Conservation (phyloP, 257 asterid genomes). For the Solanum piurae region DNA sequence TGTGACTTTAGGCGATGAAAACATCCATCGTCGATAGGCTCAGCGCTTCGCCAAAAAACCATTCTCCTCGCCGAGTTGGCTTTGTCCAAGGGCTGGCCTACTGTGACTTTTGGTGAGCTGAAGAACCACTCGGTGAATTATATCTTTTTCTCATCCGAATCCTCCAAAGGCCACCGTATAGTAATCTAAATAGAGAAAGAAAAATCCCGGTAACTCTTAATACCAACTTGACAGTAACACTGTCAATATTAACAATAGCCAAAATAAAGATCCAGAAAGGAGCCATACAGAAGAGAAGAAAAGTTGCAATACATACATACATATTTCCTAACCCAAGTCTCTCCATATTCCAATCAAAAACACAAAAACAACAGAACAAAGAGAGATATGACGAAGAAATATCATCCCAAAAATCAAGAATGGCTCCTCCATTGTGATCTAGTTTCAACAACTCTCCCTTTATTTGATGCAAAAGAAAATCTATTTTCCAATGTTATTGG, state of each 20-base stretch:
- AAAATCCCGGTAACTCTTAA: slow-evolving; percentile 54
- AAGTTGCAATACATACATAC: slow-evolving; percentile 88
- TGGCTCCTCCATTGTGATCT: slow-evolving; percentile 67
- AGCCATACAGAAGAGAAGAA: slow-evolving; percentile 73
- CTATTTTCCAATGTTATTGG: slow-evolving; percentile 35
- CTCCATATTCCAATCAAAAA: slow-evolving; percentile 95
- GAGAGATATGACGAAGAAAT: slow-evolving; percentile 74
- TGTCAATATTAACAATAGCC: slow-evolving; percentile 60
- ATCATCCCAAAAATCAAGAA: slow-evolving; percentile 80
- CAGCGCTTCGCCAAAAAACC: too few species aligned
- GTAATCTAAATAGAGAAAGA: slow-evolving; percentile 66
- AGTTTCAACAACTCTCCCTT: slow-evolving; percentile 32
- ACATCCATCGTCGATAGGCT: too few species aligned
- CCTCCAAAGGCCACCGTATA: slow-evolving; percentile 87
- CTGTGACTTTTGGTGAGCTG: too few species aligned
- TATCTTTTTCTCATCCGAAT: slow-evolving; percentile 78
- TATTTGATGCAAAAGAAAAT: slow-evolving; percentile 42
- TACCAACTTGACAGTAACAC: slow-evolving; percentile 46
- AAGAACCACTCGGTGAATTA: slow-evolving; percentile 28
- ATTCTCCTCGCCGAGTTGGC: too few species aligned
- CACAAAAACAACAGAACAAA: slow-evolving; percentile 70
- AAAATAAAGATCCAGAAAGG: slow-evolving; percentile 73
- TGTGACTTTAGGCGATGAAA: too few species aligned
- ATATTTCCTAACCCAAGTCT: slow-evolving; percentile 81
- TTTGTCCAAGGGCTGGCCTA: too few species aligned